Conservation (phyloP, 257 asterid genomes). For the Schizonepeta tenuifolia region DNA sequence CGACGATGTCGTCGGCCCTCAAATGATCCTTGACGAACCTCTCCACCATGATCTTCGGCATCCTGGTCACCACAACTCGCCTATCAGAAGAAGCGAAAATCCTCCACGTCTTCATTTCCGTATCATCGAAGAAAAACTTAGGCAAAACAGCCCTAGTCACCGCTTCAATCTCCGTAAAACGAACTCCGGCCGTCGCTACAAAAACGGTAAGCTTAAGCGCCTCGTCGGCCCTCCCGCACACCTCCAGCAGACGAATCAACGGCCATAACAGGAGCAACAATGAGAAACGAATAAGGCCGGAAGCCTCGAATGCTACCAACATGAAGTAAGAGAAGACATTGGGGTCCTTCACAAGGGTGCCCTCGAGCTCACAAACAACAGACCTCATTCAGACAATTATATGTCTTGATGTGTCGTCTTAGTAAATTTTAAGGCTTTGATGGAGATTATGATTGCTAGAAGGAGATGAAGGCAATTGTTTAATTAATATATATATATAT, state of each 20-base stretch:
- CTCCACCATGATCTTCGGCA: conserved; percentile 82
- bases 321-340: conserved; percentile 79
- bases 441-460: conserved; percentile 26
- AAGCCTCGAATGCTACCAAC: conserved; percentile 89
- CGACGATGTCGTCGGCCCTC: conserved; percentile 68
- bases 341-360: conserved; percentile 64
- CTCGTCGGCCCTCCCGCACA: conserved; percentile 45
- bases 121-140: conserved; percentile 70
- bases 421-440: not conserved
- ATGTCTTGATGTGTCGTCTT: no score
- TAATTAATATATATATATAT: conserved; percentile 41
- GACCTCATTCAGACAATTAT: conserved; percentile 44
- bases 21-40: conserved; percentile 78
- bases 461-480: conserved; percentile 60
- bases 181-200: conserved; percentile 63
- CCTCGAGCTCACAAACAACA: conserved; percentile 70
- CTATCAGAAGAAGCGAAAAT: conserved; percentile 49
- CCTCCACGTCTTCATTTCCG: conserved; percentile 67
- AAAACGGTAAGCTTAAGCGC: conserved; percentile 70
- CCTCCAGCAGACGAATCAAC: conserved; percentile 53
- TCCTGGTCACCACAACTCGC: conserved; percentile 70
- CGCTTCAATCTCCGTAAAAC: conserved; percentile 56
- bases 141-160: conserved; percentile 86
- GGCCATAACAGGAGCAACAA: conserved; percentile 66
- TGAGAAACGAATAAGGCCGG: conserved; percentile 68